phyloP scores from a whole-genome alignment of 2,329 filamentous ascomycete genomes.

The Domatiomyces globalis region DNA sequence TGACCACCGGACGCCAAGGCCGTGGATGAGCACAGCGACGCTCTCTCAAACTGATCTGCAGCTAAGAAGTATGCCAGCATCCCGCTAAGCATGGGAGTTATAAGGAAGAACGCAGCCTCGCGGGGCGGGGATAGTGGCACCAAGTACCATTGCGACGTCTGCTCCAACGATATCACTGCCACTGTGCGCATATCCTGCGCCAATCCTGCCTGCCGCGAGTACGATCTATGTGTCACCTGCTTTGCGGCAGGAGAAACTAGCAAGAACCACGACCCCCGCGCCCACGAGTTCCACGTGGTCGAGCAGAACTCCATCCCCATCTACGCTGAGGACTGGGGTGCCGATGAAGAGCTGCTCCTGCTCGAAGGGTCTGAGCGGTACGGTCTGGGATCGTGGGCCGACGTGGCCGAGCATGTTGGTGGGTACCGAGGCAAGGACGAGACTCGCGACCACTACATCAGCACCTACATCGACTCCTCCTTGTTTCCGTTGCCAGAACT shows the following conservation, averaged over 20 bases:
- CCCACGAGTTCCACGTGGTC: slow-evolving; percentile 83
- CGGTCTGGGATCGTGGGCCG: slow-evolving; percentile 90
- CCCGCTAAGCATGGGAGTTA: slow-evolving; percentile 61
- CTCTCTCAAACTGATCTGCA: slow-evolving; percentile 22
- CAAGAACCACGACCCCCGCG: slow-evolving; percentile 71
- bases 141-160: slow-evolving; percentile 96
- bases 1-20: background rate
- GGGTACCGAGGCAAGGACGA: slow-evolving; percentile 91
- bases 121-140: slow-evolving; percentile 75
- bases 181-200: slow-evolving; percentile 95
- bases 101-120: slow-evolving; percentile 84
- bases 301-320: slow-evolving; percentile 98
- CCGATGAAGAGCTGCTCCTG: slow-evolving; percentile 87
- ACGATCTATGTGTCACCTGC: slow-evolving; percentile 91
- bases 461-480: slow-evolving; percentile 70
- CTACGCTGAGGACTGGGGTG: slow-evolving; percentile 87
- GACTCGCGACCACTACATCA: slow-evolving; percentile 83
- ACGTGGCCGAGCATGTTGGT: slow-evolving; percentile 95
- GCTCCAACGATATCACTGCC: slow-evolving; percentile 89
- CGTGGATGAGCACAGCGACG: slow-evolving; percentile 9
- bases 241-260: slow-evolving; percentile 71
- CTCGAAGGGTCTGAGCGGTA: slow-evolving; percentile 93
- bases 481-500: slow-evolving; percentile 76
- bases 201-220: slow-evolving; percentile 69
- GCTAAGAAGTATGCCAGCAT: slow-evolving; percentile 27